A percentile compares a stretch with the other conserved stretches of the same genome.
Conservation (phyloP, 2,329 filamentous ascomycete genomes). For the Cordyceps tenuipes region DNA sequence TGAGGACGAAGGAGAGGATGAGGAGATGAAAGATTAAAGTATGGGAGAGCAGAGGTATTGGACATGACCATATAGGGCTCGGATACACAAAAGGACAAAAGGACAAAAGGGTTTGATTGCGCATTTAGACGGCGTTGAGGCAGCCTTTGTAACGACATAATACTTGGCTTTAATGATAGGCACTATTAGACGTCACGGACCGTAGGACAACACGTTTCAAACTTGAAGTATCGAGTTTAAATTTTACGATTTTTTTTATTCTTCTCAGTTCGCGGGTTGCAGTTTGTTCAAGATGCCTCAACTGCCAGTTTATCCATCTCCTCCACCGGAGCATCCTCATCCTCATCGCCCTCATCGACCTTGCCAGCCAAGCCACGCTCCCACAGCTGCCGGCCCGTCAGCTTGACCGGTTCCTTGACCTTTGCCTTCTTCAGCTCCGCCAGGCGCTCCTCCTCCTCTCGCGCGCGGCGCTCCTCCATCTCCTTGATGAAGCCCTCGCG, state of each 20-base stretch:
- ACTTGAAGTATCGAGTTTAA: not conserved
- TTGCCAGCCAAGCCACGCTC: conserved; percentile 64
- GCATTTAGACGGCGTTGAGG: conserved; percentile 20
- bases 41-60: conserved; percentile 28
- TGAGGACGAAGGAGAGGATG: conserved; percentile 34
- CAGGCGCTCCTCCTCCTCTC: conserved; percentile 65
- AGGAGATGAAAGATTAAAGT: conserved; percentile 49
- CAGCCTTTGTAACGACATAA: not conserved
- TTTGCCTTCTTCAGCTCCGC: conserved; percentile 76
- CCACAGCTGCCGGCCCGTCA: conserved; percentile 72
- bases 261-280: not conserved
- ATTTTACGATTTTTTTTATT: conserved; percentile 6
- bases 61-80: conserved; percentile 17
- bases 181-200: not conserved
- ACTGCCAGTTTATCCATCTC: conserved; percentile 67
- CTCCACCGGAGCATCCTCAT: conserved; percentile 54
- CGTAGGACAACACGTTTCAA: not conserved
- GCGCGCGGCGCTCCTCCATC: conserved; percentile 63
- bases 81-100: conserved; percentile 16
- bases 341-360: conserved; percentile 56
- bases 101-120: conserved; percentile 2
- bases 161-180: conserved; percentile 9
- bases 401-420: conserved; percentile 63
- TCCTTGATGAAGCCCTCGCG: conserved; percentile 68
- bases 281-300: conserved; percentile 32